A percentile compares a stretch with the other conserved stretches of the same genome.
These are phyloP conservation scores for Lineolata rhizophorae DNA, from an alignment of 495 filamentous ascomycete genomes.

Conservation along the genomic window DNA sequence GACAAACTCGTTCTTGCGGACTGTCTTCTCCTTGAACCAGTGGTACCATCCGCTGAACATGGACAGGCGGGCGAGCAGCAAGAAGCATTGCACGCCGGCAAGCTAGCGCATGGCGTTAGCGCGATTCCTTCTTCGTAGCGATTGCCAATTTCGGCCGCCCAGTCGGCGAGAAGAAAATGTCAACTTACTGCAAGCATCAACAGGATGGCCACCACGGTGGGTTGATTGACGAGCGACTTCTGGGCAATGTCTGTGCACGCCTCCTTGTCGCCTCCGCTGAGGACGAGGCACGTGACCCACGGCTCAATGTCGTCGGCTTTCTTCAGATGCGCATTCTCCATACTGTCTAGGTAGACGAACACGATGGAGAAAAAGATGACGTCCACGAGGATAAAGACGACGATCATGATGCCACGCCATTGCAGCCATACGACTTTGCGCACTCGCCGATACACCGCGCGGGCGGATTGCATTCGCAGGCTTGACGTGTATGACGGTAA, in stretches of 20 bases:
- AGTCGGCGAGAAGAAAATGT: neutral
- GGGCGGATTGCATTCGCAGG: constrained; percentile 60
- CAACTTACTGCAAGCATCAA: constrained; percentile 52
- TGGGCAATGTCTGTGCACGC: constrained; percentile 37
- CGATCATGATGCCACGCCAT: constrained; percentile 77
- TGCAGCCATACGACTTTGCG: constrained; percentile 74
- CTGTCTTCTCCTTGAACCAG: constrained; percentile 27
- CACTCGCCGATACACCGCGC: constrained; percentile 71
- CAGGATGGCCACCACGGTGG: constrained; percentile 61
- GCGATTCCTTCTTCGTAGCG: no score
- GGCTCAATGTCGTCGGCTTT: constrained; percentile 23
- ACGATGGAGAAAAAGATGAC: constrained; percentile 81
- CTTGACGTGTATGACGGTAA: constrained; percentile 63
- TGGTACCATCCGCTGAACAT: constrained; percentile 75
- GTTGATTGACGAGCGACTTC: constrained; percentile 40
- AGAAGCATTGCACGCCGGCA: constrained; percentile 64
- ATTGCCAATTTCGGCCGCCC: no score
- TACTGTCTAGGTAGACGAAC: constrained; percentile 67
- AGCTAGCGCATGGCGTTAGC: constrained; percentile 27
- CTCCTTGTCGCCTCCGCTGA: constrained; percentile 35
- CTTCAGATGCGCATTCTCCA: constrained; percentile 28
- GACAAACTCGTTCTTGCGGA: constrained; percentile 49
- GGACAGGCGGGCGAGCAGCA: constrained; percentile 57
- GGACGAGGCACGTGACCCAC: constrained; percentile 54
- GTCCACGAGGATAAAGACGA: constrained; percentile 68